Base-by-base conservation (phyloP, 345 rosid genomes). In the Gossypioides kirkii region DNA sequence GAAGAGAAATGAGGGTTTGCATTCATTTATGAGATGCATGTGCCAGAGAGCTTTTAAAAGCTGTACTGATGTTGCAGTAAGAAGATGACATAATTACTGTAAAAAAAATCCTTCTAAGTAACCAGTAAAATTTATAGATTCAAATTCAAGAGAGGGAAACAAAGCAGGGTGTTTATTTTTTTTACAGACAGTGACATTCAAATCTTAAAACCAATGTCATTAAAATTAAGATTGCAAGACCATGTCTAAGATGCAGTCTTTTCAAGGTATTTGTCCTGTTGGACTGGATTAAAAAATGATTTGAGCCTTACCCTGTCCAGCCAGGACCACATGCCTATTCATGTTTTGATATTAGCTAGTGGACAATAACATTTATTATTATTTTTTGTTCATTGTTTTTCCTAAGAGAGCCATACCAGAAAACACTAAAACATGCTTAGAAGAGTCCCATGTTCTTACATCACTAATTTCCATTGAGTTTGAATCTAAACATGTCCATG, bases 11-110 rank as follows among this genome's bases (percentile, higher is more conserved):
- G 63, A 53, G 56, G 56, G 59, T 41, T 46, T 75, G 73, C 62
- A 64, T 54, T 46, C 80, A 82, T 84, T 86, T 77, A 86, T 84
- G 80, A 79, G 69, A 23, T 46, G 77, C 85, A 82, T 84, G 81
- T 86, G 86, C 55, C 78, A 54, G n/a, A 65, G 62, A 46, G 83
- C 87, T 69, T 74, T 58, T 72, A 54, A 86, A 54, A 52, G 80
- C 80, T 72, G 73, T 14, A 26, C 77, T 71, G 75, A 74, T 64
- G 52, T 71, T 79, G 77, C 84, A 64, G 80, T 12, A 69, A 46
- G 14, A 43, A 73, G 53, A 47, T 75, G 38, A 75, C 61, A 74
- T 41, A 71, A 70, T 52, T 43, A 17, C 28, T 28, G 69, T 41
- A 32, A 38, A 23, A 23, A 52, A 17, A 45, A 43, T 60, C 16